These are phyloP conservation scores for Thuja plicata DNA, from an alignment of 83 land plant species.

Conservation along the genomic window DNA sequence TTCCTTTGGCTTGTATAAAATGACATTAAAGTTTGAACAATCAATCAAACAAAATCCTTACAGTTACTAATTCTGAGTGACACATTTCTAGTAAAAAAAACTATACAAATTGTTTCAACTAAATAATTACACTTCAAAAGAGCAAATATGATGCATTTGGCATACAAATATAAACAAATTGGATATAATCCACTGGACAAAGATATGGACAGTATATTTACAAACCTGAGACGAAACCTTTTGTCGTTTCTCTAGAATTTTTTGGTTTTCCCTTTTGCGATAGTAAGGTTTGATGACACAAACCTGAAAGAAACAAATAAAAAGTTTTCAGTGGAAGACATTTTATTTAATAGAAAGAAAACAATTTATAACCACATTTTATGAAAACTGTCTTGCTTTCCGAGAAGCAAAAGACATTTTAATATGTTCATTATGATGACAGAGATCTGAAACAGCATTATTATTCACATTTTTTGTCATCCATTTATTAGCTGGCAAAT, in stretches of 20 bases:
- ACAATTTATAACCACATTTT: neutral
- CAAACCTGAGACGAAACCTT: constrained; percentile 49
- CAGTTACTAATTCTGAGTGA: neutral
- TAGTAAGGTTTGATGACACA: constrained; percentile 58
- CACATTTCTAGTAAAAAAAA: neutral
- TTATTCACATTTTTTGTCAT: neutral
- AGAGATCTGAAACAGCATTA: neutral
- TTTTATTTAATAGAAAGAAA: neutral
- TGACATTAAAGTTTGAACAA: neutral
- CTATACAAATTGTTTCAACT: neutral
- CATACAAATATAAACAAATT: neutral
- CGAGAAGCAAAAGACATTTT: neutral
- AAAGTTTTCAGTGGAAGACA: neutral
- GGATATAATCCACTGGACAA: neutral
- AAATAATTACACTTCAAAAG: neutral
- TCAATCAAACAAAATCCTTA: neutral
- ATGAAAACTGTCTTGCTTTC: neutral
- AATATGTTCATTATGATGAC: neutral
- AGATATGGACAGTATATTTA: neutral
- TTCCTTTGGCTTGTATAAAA: neutral
- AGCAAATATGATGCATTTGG: neutral
- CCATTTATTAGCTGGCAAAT: neutral
- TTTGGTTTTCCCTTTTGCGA: constrained; percentile 41
- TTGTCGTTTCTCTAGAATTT: constrained; percentile 42
- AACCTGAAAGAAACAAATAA: constrained; percentile 39